phyloP scores from a whole-genome alignment of 768 basidiomycete genomes.

The Amanita rubescens region DNA sequence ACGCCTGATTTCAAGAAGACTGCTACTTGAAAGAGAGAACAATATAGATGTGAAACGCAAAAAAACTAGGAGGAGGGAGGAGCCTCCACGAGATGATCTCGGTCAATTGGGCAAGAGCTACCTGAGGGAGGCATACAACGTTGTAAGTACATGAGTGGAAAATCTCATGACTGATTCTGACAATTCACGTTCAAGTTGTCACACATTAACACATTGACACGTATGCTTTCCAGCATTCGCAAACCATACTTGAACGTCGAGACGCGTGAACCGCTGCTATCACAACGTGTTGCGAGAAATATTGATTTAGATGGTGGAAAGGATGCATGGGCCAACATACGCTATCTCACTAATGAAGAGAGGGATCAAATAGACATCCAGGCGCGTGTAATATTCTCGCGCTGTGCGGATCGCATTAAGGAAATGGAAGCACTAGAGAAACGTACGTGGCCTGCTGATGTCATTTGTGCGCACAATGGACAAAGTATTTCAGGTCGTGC shows the following conservation, averaged over 20 bases:
- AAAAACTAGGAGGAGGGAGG: constrained; percentile 31
- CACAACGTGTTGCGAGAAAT: constrained; percentile 42
- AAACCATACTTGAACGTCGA: constrained; percentile 85
- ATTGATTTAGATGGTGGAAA: constrained; percentile 46
- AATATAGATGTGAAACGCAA: constrained; percentile 42
- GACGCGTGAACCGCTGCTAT: constrained; percentile 42
- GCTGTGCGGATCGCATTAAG: constrained; percentile 81
- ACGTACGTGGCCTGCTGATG: constrained; percentile 43
- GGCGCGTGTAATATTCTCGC: constrained; percentile 75
- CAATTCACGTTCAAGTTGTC: constrained; percentile 41
- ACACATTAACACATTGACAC: constrained; percentile 62
- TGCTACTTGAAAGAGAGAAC: constrained; percentile 40
- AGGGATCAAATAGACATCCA: constrained; percentile 95
- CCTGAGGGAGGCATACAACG: constrained; percentile 65
- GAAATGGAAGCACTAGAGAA: constrained; percentile 87
- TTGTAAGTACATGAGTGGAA: constrained; percentile 33
- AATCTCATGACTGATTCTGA: not conserved
- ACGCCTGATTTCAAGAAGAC: constrained; percentile 55
- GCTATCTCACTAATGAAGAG: constrained; percentile 80
- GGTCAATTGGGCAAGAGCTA: constrained; percentile 54
- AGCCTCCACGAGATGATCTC: constrained; percentile 30
- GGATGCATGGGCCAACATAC: constrained; percentile 55
- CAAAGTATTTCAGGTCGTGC: constrained; percentile 44
- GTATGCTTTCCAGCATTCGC: constrained; percentile 70
- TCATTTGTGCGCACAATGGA: not conserved